Evolutionary conservation across 768 basidiomycete species (phyloP).

Genomic region (Dacryopinax primogenitus): DNA sequence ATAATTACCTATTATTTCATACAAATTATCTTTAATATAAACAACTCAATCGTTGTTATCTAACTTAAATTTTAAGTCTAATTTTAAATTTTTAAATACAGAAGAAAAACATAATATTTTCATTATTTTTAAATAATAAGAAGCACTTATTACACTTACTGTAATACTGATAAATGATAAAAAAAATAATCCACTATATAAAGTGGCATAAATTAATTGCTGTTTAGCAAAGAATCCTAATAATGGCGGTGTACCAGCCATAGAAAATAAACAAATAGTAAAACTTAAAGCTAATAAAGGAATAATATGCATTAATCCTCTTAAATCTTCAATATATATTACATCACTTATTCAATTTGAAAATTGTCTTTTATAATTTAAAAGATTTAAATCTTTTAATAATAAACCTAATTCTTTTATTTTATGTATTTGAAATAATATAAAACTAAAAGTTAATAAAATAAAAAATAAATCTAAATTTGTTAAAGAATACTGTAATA

Average conservation of each 20-base stretch:
- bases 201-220: constrained; percentile 16
- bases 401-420: constrained; percentile 15
- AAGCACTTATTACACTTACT: constrained; percentile 20
- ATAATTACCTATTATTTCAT: not conserved
- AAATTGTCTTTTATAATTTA: constrained; percentile 9
- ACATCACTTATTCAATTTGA: constrained; percentile 15
- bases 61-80: constrained; percentile 9
- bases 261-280: constrained; percentile 17
- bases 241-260: constrained; percentile 18
- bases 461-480: constrained; percentile 22
- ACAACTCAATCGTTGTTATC: not conserved
- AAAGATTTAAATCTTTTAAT: constrained; percentile 9
- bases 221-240: constrained; percentile 20
- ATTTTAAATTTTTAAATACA: constrained; percentile 11
- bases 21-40: not conserved
- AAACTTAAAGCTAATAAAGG: constrained; percentile 20
- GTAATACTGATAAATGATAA: constrained; percentile 18
- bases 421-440: not conserved
- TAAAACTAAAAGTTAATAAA: constrained; percentile 19
- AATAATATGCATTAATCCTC: constrained; percentile 19
- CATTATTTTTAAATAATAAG: constrained; percentile 18
- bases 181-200: constrained; percentile 19
- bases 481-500: constrained; percentile 20
- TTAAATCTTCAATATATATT: constrained; percentile 18
- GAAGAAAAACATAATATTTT: constrained; percentile 8